These are phyloP conservation scores for Phytophthora capsici DNA, from an alignment of 352 stramenopile species.

Conservation along the genomic window DNA sequence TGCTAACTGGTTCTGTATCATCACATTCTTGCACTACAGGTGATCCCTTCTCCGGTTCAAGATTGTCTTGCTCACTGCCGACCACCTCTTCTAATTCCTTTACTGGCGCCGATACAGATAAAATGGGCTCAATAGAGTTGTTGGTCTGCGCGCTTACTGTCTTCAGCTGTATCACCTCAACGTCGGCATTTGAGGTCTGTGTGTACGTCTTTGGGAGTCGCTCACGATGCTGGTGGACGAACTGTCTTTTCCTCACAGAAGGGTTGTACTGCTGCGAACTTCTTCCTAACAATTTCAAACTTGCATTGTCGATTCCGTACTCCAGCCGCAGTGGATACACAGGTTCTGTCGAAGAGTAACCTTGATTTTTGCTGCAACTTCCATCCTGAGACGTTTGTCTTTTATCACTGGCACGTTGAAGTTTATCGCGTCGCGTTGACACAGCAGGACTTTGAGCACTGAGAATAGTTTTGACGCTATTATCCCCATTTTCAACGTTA, in stretches of 20 bases:
- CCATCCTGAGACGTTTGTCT: conserved; percentile 2
- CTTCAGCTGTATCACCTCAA: conserved; percentile 14
- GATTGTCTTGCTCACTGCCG: conserved; percentile 3
- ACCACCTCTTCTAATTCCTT: conserved; percentile 3
- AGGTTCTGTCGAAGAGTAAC: conserved; percentile 7
- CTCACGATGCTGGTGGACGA: conserved; percentile 15
- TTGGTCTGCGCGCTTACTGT: conserved; percentile 29
- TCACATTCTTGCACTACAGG: conserved; percentile 11
- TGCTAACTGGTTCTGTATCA: neutral
- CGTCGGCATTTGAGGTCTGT: neutral
- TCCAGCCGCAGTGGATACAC: conserved; percentile 28
- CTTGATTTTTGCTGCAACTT: neutral
- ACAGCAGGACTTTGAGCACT: neutral
- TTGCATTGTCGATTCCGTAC: conserved; percentile 20
- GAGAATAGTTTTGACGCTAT: neutral
- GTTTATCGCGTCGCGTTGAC: neutral
- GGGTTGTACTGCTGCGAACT: conserved; percentile 17
- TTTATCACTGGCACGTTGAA: conserved; percentile 1
- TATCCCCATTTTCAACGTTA: neutral
- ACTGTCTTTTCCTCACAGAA: conserved; percentile 28
- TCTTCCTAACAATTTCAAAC: conserved; percentile 34
- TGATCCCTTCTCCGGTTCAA: conserved; percentile 18
- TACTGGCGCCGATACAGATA: neutral
- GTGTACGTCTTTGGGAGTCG: neutral
- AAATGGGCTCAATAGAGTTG: neutral